Evolutionary conservation across 495 filamentous ascomycete species (phyloP), one percentile per base, ranked within the genome.

Genomic region (Aspergillus olivimuriae): DNA sequence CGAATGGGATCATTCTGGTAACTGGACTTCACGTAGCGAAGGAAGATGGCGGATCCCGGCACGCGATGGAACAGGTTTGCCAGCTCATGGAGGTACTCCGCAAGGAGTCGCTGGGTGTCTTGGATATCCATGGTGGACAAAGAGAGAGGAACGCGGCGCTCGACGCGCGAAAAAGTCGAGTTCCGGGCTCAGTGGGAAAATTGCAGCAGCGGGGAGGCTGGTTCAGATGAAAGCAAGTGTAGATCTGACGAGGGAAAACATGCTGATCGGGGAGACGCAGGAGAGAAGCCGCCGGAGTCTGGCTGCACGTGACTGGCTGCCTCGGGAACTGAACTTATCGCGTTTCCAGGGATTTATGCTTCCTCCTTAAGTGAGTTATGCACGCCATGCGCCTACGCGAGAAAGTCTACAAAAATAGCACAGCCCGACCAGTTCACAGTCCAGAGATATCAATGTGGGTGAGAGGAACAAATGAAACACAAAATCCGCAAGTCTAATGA

Each of bases 1-100:
- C 92, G 83, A 43, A 97, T 77, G 10, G 92, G 92, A 45, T 99
- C 92, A 63, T 99, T 84, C 68, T 97, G 92, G 68, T 99, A 97
- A 57, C 89, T 95, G 26, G 87, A 92, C 61, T 86, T 86, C 50
- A 99, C 84, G 57, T 99, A 99, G 45, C 92, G 85, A 41, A 95
- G 78, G 52, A 96, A 74, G 51, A 99, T 95, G 16, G 92, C 85
- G 15, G 89, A 95, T 34, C 92, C 92, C 31, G 92, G 92, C 39
- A 98, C 70, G 53, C 83, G 85, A 46, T 95, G 88, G 63, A 98
- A 95, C 39, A 81, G 67, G 43, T 75, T 65, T 16, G 81, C 76
- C 43, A 87, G 72, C 60, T 82, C 73, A 41, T 81, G 69, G 21
- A 87, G 65, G 56, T 80, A 80, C 48, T 76, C 69, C 50, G 78